Conservation (phyloP, 257 asterid species). For the Solanum chiquidenum region DNA sequence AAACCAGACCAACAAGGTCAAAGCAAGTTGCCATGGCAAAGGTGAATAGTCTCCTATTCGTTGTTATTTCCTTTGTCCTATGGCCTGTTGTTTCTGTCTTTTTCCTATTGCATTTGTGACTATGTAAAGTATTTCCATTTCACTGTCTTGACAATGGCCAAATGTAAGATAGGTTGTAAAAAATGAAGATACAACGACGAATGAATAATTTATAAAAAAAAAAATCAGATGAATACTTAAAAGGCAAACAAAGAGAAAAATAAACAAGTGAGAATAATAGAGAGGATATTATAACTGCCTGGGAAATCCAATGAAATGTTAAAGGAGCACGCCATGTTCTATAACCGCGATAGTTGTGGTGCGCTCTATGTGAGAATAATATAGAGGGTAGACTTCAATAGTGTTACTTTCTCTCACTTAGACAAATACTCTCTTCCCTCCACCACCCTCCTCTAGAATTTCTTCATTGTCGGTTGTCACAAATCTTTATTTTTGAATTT, state of each 20-base stretch:
- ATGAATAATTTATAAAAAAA: not conserved
- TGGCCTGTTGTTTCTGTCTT: not conserved
- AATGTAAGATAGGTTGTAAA: not conserved
- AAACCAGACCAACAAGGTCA: conserved; percentile 68
- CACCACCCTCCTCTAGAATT: not conserved
- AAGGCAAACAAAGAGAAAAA: not conserved
- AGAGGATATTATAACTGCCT: not conserved
- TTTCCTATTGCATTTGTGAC: not conserved
- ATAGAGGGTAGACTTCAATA: not conserved
- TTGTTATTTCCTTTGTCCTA: not conserved
- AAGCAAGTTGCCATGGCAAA: conserved; percentile 81
- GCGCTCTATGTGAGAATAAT: not conserved
- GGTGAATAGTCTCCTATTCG: conserved; percentile 27
- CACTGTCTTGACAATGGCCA: not conserved
- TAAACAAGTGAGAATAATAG: not conserved
- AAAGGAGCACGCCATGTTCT: not conserved
- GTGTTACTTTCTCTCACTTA: not conserved
- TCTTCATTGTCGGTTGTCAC: not conserved
- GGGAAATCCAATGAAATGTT: not conserved
- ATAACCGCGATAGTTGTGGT: not conserved
- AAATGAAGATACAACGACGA: not conserved
- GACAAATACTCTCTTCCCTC: not conserved
- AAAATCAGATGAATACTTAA: not conserved
- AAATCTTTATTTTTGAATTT: not conserved
- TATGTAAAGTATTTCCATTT: not conserved